A percentile compares a stretch with the other conserved stretches of the same genome.
These are phyloP conservation scores for Daldinia eschscholtzii DNA, from an alignment of 2,329 filamentous ascomycete species.

Conservation along the genomic window DNA sequence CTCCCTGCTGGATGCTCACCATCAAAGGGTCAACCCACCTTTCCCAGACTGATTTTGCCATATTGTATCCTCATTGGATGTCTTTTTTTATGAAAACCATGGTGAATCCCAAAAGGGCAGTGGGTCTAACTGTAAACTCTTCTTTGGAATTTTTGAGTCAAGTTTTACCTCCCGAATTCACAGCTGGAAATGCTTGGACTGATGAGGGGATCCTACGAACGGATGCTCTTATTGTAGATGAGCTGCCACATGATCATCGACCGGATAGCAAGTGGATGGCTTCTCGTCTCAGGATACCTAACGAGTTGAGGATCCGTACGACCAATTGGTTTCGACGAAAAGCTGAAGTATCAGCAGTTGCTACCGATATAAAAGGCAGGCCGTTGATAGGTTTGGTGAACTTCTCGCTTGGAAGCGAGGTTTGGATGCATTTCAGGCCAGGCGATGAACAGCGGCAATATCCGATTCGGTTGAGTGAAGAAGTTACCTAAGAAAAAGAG, in stretches of 20 bases:
- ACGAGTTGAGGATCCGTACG: constrained; percentile 67
- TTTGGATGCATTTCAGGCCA: constrained; percentile 66
- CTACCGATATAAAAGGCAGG: constrained; percentile 56
- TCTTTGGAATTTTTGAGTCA: constrained; percentile 72
- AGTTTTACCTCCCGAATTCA: constrained; percentile 62
- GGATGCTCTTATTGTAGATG: constrained; percentile 54
- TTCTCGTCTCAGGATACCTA: constrained; percentile 66
- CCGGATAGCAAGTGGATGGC: constrained; percentile 71
- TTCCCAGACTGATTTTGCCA: constrained; percentile 74
- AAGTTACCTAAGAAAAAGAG: constrained; percentile 9
- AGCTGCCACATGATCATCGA: constrained; percentile 64
- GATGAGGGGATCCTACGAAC: constrained; percentile 66
- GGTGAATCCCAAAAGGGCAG: constrained; percentile 71
- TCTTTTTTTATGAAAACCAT: constrained; percentile 72
- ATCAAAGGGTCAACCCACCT: constrained; percentile 73
- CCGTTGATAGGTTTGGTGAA: constrained; percentile 53
- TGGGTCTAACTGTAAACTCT: constrained; percentile 73
- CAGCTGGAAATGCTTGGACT: constrained; percentile 64
- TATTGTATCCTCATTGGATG: constrained; percentile 71
- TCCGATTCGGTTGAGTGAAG: constrained; percentile 28
- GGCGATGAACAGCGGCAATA: constrained; percentile 50
- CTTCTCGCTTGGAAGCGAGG: constrained; percentile 56
- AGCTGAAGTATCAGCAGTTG: constrained; percentile 52
- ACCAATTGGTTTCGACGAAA: constrained; percentile 59
- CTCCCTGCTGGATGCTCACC: constrained; percentile 64